Conservation (phyloP, 2,329 filamentous ascomycete species). For the Cladosporium sp. region DNA sequence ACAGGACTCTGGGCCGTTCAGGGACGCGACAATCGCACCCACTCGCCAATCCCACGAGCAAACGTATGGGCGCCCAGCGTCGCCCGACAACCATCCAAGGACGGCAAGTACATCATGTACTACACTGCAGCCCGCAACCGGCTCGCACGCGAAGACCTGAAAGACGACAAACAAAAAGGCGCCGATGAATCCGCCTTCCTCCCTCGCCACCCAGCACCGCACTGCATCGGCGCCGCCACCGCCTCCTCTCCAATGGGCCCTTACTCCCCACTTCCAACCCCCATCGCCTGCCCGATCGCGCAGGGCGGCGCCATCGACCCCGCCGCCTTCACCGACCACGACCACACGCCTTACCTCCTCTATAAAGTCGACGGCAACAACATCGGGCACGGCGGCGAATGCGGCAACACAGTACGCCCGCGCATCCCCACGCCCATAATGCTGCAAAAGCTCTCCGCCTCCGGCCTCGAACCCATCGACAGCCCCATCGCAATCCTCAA, state of each 20-base stretch:
- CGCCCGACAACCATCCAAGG: slow-evolving; percentile 19
- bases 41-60: slow-evolving; percentile 12
- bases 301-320: slow-evolving; percentile 32
- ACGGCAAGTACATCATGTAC: slow-evolving; percentile 30
- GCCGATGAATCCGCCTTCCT: slow-evolving; percentile 1
- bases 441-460: slow-evolving; percentile 26
- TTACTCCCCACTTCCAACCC: slow-evolving; percentile 20
- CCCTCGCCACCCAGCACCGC: slow-evolving; percentile 20
- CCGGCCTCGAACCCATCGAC: slow-evolving; percentile 24
- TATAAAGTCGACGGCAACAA: slow-evolving; percentile 35
- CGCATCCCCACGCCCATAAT: slow-evolving; percentile 27
- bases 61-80: slow-evolving; percentile 30
- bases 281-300: slow-evolving; percentile 24
- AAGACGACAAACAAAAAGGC: not conserved
- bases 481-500: slow-evolving; percentile 23
- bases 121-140: slow-evolving; percentile 22
- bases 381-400: slow-evolving; percentile 25
- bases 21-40: slow-evolving; percentile 9
- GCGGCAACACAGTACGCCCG: slow-evolving; percentile 26
- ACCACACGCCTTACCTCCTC: slow-evolving; percentile 23
- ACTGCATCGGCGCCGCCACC: slow-evolving; percentile 31
- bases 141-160: not conserved
- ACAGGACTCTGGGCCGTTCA: slow-evolving; percentile 21
- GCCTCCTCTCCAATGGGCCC: slow-evolving; percentile 26
- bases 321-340: slow-evolving; percentile 24